Evolutionary conservation across 1,284 basidiomycete genomes (phyloP).

Genomic region (Trametes pubescens): DNA sequence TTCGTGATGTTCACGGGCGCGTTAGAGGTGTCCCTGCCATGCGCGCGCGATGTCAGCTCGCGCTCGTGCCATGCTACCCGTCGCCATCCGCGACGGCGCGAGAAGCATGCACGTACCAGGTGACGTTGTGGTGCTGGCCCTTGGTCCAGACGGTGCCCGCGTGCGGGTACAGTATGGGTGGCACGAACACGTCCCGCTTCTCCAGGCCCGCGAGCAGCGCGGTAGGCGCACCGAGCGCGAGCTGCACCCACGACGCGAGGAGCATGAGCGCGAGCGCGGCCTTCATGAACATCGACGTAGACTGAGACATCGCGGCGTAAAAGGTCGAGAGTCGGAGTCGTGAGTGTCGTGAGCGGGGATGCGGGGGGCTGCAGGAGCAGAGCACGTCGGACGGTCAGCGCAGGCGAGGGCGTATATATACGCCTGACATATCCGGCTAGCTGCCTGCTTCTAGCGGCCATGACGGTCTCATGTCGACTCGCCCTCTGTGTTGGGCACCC

Average conservation of each 20-base stretch:
- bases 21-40: slow-evolving; percentile 34
- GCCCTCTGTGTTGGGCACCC: background rate
- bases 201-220: slow-evolving; percentile 7
- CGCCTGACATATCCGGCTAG: slow-evolving; percentile 13
- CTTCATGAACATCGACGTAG: slow-evolving; percentile 16
- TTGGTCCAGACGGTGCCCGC: slow-evolving; percentile 38
- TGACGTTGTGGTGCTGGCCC: slow-evolving; percentile 39
- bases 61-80: no score
- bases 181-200: slow-evolving; percentile 34
- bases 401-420: background rate
- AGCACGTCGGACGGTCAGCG: background rate
- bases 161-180: slow-evolving; percentile 36
- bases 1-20: slow-evolving; percentile 40
- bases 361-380: background rate
- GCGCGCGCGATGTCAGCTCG: background rate
- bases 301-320: slow-evolving; percentile 5
- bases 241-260: slow-evolving; percentile 22
- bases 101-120: slow-evolving; percentile 32
- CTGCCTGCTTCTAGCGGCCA: slow-evolving; percentile 14
- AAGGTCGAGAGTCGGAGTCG: background rate
- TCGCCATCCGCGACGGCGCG: background rate
- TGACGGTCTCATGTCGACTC: slow-evolving; percentile 10
- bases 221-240: slow-evolving; percentile 21
- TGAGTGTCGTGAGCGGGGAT: slow-evolving; percentile 11
- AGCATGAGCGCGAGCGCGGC: slow-evolving; percentile 20